A percentile compares a stretch with the other conserved stretches of the same genome.
Evolutionary conservation across 352 stramenopile species (phyloP).

Genomic region (Phytophthora constricta): DNA sequence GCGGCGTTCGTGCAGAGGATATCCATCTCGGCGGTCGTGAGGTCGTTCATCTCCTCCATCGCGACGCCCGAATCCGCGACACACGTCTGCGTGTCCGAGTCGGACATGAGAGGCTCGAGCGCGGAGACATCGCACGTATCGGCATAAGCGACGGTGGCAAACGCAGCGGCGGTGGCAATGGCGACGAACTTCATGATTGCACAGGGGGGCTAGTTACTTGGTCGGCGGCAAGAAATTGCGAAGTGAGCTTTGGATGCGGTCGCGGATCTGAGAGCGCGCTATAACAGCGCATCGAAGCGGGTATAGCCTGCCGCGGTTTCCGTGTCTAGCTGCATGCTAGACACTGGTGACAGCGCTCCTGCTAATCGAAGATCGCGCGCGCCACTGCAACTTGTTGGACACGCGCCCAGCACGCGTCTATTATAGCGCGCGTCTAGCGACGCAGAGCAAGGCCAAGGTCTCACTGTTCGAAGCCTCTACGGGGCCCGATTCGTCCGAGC

Average conservation of each 20-base stretch:
- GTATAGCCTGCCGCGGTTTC: too few relatives aligned
- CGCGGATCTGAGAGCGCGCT: too few relatives aligned
- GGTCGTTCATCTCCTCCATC: constrained; percentile 35
- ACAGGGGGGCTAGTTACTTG: constrained; percentile 30
- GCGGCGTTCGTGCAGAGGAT: constrained; percentile 40
- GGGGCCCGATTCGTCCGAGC: too few relatives aligned
- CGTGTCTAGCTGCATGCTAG: too few relatives aligned
- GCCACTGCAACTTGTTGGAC: too few relatives aligned
- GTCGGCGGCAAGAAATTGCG: constrained; percentile 31
- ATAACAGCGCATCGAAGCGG: too few relatives aligned
- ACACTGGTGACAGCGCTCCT: too few relatives aligned
- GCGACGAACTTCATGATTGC: constrained; percentile 40
- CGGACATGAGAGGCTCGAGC: constrained; percentile 31
- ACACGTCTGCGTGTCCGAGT: constrained; percentile 30
- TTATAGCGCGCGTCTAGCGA: too few relatives aligned
- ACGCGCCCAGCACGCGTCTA: too few relatives aligned
- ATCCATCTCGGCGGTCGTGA: constrained; percentile 26
- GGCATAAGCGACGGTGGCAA: constrained; percentile 32
- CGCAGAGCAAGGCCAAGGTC: too few relatives aligned
- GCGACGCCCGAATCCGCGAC: constrained; percentile 35
- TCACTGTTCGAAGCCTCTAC: too few relatives aligned
- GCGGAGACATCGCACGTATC: constrained; percentile 35
- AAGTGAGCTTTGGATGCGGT: constrained; percentile 38
- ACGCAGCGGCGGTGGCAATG: constrained; percentile 16
- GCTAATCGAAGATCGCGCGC: too few relatives aligned